Evolutionary conservation across 257 asterid species (phyloP).

Genomic region (Eucommia ulmoides): DNA sequence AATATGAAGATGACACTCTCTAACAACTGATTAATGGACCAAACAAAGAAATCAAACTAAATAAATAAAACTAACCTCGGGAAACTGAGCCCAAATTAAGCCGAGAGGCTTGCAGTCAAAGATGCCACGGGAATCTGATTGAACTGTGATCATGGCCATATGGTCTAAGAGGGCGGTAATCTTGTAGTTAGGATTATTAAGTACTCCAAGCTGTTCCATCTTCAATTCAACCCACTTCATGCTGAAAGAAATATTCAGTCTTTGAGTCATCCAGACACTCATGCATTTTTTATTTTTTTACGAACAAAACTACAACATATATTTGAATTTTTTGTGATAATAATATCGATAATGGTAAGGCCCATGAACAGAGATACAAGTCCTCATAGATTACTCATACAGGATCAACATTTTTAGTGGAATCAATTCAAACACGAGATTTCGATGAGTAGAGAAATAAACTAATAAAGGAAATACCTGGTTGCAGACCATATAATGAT

Average conservation of each 20-base stretch:
- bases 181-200: slow-evolving; percentile 63
- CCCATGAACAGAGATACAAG: no score
- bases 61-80: slow-evolving; percentile 39
- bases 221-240: slow-evolving; percentile 94
- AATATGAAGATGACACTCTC: not conserved
- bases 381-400: no score
- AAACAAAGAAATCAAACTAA: slow-evolving; percentile 6
- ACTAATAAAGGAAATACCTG: slow-evolving; percentile 27
- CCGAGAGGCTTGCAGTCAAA: slow-evolving; percentile 93
- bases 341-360: no score
- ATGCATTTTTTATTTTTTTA: no score
- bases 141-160: slow-evolving; percentile 86
- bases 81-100: slow-evolving; percentile 84
- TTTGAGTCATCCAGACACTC: no score
- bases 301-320: no score
- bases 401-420: no score
- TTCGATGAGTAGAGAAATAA: not conserved
- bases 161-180: slow-evolving; percentile 88
- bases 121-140: slow-evolving; percentile 68
- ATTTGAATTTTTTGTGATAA: no score
- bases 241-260: slow-evolving; percentile 45
- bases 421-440: no score
- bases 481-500: slow-evolving; percentile 99
- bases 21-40: not conserved
- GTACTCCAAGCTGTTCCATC: slow-evolving; percentile 95